phyloP scores from a whole-genome alignment of 345 rosid species.

The Gossypium rotundifolium region DNA sequence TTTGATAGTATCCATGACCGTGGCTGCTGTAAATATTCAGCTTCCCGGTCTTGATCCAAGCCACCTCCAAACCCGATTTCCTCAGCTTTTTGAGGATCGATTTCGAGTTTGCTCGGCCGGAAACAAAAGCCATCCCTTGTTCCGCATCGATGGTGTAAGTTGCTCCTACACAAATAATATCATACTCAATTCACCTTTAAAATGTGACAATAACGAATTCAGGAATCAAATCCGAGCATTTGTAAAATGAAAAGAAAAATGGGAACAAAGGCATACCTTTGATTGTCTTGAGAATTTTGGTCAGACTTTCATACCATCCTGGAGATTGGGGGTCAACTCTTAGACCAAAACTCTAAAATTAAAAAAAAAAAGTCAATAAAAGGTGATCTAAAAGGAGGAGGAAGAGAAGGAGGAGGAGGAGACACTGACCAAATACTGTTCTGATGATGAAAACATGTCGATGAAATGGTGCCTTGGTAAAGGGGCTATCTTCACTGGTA shows the following conservation, averaged over 20 bases:
- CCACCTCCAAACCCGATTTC: background rate
- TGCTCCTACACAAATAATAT: background rate
- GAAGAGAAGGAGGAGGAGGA: background rate
- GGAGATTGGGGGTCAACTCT: background rate
- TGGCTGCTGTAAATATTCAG: background rate
- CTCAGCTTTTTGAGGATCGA: background rate
- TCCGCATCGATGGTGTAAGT: slow-evolving; percentile 2
- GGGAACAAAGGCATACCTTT: background rate
- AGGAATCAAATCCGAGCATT: no score
- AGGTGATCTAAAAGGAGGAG: background rate
- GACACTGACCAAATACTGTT: background rate
- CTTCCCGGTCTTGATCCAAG: background rate
- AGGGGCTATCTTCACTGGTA: no score
- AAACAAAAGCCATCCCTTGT: background rate
- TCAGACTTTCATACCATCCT: background rate
- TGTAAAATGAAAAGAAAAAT: no score
- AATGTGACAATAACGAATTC: no score
- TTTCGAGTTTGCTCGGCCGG: background rate
- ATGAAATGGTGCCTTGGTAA: background rate
- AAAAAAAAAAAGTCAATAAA: background rate
- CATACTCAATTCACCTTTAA: background rate
- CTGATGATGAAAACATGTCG: background rate
- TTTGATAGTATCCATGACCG: background rate
- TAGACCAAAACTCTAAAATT: background rate
- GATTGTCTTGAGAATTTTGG: background rate